Conservation (phyloP, 2,329 filamentous ascomycete genomes). For the Fonsecaea multimorphosa region DNA sequence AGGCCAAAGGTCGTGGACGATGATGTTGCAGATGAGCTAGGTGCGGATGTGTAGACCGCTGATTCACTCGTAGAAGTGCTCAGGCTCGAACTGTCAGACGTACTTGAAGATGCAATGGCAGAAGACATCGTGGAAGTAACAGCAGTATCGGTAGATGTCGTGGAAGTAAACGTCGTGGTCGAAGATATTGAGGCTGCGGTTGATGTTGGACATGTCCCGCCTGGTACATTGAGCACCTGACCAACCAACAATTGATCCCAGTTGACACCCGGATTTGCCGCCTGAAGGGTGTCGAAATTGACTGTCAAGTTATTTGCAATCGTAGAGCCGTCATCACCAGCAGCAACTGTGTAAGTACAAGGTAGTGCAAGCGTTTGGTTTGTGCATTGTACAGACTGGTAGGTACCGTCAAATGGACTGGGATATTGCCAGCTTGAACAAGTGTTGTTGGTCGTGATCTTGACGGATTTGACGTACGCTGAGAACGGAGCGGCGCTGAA, state of each 20-base stretch:
- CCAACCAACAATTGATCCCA: constrained; percentile 35
- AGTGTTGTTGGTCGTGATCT: constrained; percentile 81
- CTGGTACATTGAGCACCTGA: constrained; percentile 32
- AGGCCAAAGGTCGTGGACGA: neutral
- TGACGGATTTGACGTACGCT: constrained; percentile 72
- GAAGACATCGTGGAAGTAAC: constrained; percentile 5
- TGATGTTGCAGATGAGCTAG: constrained; percentile 5
- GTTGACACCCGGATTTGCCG: constrained; percentile 34
- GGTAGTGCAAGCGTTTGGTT: constrained; percentile 36
- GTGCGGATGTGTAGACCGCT: neutral
- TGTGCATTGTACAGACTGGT: constrained; percentile 73
- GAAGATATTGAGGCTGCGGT: constrained; percentile 16
- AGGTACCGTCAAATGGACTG: constrained; percentile 74
- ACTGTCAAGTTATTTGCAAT: constrained; percentile 35
- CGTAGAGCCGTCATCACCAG: constrained; percentile 36
- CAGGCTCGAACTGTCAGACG: neutral
- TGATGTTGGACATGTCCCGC: constrained; percentile 28
- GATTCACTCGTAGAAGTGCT: neutral
- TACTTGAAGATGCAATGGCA: constrained; percentile 4
- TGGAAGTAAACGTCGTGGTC: constrained; percentile 4
- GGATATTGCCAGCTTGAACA: constrained; percentile 80
- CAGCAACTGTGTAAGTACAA: constrained; percentile 36
- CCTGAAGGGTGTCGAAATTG: constrained; percentile 29
- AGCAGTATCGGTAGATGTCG: too few relatives aligned
- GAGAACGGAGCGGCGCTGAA: constrained; percentile 70